Conservation (phyloP, 2,329 filamentous ascomycete species). For the Tolypocladium sp. region DNA sequence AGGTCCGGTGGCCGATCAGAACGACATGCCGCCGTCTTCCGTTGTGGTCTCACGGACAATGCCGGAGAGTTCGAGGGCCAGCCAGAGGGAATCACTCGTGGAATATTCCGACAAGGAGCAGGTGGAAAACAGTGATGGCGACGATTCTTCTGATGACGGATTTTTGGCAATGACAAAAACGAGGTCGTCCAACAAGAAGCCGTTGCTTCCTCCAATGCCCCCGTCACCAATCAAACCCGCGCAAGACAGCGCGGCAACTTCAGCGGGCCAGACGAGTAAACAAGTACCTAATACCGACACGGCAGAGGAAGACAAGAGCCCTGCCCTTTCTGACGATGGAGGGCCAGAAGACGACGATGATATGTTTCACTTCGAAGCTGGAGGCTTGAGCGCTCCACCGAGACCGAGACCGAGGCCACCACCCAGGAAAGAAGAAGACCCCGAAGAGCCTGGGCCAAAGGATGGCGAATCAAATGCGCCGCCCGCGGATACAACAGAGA, state of each 20-base stretch:
- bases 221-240: background rate
- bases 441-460: slow-evolving; percentile 10
- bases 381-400: slow-evolving; percentile 20
- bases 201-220: background rate
- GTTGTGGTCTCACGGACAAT: background rate
- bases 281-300: background rate
- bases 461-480: slow-evolving; percentile 13
- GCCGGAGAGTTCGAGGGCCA: background rate
- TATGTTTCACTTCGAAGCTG: slow-evolving; percentile 36
- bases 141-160: slow-evolving; percentile 29
- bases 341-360: slow-evolving; percentile 7
- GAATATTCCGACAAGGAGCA: background rate
- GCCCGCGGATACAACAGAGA: background rate
- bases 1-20: background rate
- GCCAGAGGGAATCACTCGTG: background rate
- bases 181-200: slow-evolving; percentile 13
- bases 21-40: background rate
- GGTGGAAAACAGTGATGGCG: background rate
- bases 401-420: slow-evolving; percentile 10
- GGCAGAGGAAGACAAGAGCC: slow-evolving; percentile 3
- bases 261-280: background rate
- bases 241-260: slow-evolving; percentile 2
- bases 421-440: background rate
- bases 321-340: background rate
- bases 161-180: slow-evolving; percentile 30